Evolutionary conservation across 306 rosid genomes (phyloP).

Genomic region (Corylus americana): DNA sequence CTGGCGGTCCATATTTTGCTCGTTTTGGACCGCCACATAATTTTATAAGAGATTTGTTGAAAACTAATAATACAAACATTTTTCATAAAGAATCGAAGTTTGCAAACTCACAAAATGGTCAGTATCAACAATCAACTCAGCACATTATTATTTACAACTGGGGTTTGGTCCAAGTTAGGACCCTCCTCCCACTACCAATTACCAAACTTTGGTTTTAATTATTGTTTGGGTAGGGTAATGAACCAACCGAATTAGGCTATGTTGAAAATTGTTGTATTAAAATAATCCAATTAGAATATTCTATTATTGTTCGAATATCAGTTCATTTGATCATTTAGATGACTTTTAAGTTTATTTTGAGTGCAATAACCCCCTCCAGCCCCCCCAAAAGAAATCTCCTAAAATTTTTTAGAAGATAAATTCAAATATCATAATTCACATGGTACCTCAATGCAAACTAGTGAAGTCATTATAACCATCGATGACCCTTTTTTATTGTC

Average conservation of each 20-base stretch:
- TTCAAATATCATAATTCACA: not conserved
- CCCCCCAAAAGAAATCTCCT: not conserved
- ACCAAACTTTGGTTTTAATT: not conserved
- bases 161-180: conserved; percentile 8
- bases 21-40: too few species aligned
- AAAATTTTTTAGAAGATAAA: not conserved
- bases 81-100: too few species aligned
- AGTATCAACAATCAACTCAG: not conserved
- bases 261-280: not conserved
- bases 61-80: too few species aligned
- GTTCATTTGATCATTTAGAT: too few species aligned
- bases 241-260: not conserved
- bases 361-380: not conserved
- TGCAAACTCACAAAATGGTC: not conserved
- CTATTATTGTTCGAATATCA: too few species aligned
- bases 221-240: not conserved
- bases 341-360: not conserved
- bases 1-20: too few species aligned
- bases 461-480: too few species aligned
- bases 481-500: not conserved
- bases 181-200: not conserved
- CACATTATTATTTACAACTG: not conserved
- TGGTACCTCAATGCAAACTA: not conserved
- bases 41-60: too few species aligned
- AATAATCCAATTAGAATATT: too few species aligned